These are phyloP conservation scores for Dioscorea dumetorum DNA, from an alignment of 106 monocot species.

Conservation along the genomic window DNA sequence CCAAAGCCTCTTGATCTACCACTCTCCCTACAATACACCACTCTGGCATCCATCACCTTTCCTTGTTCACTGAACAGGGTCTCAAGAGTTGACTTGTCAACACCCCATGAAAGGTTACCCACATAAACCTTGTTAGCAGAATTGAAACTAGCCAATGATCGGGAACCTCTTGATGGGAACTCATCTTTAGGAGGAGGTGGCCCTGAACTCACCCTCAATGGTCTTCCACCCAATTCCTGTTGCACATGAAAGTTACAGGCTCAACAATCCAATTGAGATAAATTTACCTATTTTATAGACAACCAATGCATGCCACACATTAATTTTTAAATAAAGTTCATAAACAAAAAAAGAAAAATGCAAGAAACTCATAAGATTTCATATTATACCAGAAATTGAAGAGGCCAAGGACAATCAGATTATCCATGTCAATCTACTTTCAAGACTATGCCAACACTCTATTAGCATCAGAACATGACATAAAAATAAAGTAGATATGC, in stretches of 20 bases:
- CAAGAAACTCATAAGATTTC: too few species aligned
- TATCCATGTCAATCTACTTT: too few species aligned
- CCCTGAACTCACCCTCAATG: constrained; percentile 76
- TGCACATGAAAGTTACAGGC: background rate
- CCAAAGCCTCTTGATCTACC: constrained; percentile 93
- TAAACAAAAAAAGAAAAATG: too few species aligned
- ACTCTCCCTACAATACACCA: constrained; percentile 76
- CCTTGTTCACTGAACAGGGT: constrained; percentile 74
- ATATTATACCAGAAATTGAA: too few species aligned
- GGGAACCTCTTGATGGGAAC: constrained; percentile 37
- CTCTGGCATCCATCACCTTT: constrained; percentile 63
- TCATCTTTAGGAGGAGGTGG: constrained; percentile 67
- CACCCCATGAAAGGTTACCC: constrained; percentile 84
- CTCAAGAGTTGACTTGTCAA: constrained; percentile 64
- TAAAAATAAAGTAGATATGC: too few species aligned
- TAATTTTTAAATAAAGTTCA: too few species aligned
- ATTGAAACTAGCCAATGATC: constrained; percentile 7
- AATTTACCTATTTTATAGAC: too few species aligned
- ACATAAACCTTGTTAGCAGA: constrained; percentile 53
- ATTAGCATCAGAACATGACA: too few species aligned
- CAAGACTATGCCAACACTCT: too few species aligned
- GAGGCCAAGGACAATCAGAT: too few species aligned
- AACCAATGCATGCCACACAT: too few species aligned
- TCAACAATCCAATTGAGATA: background rate
- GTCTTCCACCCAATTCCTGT: constrained; percentile 66